Percentiles rank a stretch among this genome's conserved stretches.
Conservation (phyloP, 2,329 filamentous ascomycete species). For the Trichoderma brevicompactum region DNA sequence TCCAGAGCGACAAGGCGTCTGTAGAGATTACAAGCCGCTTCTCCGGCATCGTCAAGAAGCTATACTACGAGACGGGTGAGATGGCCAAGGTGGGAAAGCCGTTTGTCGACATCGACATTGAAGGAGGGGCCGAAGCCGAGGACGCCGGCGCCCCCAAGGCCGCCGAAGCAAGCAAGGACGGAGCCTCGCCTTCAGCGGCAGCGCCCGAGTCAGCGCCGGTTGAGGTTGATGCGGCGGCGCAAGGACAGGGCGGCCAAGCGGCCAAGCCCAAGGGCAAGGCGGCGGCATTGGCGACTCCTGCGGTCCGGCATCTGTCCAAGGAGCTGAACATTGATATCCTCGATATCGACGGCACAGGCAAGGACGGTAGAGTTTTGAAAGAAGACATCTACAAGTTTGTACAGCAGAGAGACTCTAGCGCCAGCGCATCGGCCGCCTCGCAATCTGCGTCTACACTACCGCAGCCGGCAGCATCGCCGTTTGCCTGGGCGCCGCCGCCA, state of each 20-base stretch:
- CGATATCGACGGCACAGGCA: conserved; percentile 82
- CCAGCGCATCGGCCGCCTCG: conserved; percentile 33
- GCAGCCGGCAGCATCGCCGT: background rate
- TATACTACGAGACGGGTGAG: conserved; percentile 94
- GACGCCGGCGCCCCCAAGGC: conserved; percentile 43
- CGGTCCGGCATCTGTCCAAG: conserved; percentile 86
- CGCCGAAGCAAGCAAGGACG: conserved; percentile 39
- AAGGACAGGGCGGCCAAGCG: background rate
- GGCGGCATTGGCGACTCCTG: conserved; percentile 83
- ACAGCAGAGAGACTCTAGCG: conserved; percentile 54
- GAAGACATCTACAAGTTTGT: conserved; percentile 83
- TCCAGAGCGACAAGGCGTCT: conserved; percentile 94
- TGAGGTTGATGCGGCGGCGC: background rate
- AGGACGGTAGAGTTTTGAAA: conserved; percentile 87
- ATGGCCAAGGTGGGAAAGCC: conserved; percentile 96
- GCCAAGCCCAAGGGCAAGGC: conserved; percentile 61
- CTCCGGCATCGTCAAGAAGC: conserved; percentile 91
- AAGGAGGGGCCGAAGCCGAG: conserved; percentile 66
- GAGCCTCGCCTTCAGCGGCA: conserved; percentile 35
- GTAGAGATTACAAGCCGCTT: conserved; percentile 95
- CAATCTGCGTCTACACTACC: conserved; percentile 20
- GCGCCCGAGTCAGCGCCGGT: conserved; percentile 30
- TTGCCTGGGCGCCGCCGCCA: background rate
- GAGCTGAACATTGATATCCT: conserved; percentile 77
- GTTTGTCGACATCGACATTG: conserved; percentile 92